phyloP scores from a whole-genome alignment of 2,329 filamentous ascomycete genomes.

The Diaporthe vexans region DNA sequence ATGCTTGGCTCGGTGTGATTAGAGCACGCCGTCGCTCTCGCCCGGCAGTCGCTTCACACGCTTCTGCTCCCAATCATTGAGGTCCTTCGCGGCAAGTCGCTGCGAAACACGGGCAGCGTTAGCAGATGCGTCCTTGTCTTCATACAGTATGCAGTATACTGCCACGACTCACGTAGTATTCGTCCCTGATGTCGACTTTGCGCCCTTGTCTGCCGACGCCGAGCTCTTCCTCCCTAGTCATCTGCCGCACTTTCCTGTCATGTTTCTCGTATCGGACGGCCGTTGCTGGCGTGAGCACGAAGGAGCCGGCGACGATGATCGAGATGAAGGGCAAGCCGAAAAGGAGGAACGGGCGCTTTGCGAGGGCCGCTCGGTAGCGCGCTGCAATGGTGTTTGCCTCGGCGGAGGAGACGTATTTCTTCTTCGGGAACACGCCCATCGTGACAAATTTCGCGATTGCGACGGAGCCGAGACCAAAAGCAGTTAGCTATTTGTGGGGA shows the following conservation, averaged over 20 bases:
- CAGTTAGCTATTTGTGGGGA: neutral
- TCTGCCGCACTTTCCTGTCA: conserved; percentile 87
- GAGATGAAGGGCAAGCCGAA: conserved; percentile 95
- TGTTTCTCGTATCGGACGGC: conserved; percentile 94
- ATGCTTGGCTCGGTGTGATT: conserved; percentile 38
- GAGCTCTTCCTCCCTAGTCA: conserved; percentile 89
- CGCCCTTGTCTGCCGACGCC: conserved; percentile 79
- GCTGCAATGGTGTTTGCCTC: conserved; percentile 79
- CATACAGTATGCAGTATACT: conserved; percentile 11
- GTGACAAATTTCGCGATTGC: conserved; percentile 38
- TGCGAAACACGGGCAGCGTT: conserved; percentile 53
- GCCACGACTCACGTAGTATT: conserved; percentile 79
- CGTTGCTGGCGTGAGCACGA: conserved; percentile 93
- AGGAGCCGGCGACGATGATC: conserved; percentile 92
- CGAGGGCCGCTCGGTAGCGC: conserved; percentile 81
- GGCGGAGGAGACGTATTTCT: conserved; percentile 78
- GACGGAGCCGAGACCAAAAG: neutral
- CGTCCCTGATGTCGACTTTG: conserved; percentile 85
- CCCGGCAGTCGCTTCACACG: conserved; percentile 90
- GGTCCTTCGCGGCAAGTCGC: conserved; percentile 87
- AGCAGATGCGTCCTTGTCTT: conserved; percentile 13
- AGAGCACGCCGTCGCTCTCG: conserved; percentile 88
- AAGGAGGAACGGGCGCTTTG: conserved; percentile 87
- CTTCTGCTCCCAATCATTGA: conserved; percentile 98
- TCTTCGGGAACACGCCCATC: conserved; percentile 77